Evolutionary conservation across 2,329 filamentous ascomycete genomes (phyloP).

Genomic region (Penicillium griseofulvum): DNA sequence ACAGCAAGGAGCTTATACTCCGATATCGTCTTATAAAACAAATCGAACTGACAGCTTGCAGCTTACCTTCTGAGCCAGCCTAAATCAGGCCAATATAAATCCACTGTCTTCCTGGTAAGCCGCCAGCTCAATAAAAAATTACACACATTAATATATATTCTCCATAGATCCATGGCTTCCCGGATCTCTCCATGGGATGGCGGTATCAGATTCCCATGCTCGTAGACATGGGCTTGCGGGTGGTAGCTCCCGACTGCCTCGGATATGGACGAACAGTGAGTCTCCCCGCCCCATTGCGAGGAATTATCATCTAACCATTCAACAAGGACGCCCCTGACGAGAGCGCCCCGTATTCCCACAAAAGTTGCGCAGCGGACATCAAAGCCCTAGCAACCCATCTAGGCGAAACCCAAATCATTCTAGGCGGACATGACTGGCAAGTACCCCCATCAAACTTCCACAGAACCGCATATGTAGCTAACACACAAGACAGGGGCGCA

Average conservation of each 20-base stretch:
- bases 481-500: constrained; percentile 61
- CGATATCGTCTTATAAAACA: no score
- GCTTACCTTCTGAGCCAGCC: constrained; percentile 56
- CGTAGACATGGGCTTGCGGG: constrained; percentile 67
- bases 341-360: constrained; percentile 65
- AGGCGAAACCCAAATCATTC: constrained; percentile 61
- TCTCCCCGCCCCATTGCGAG: not conserved
- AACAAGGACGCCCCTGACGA: constrained; percentile 59
- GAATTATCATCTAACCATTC: constrained; percentile 25
- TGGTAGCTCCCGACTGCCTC: constrained; percentile 81
- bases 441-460: not conserved
- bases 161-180: constrained; percentile 69
- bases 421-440: constrained; percentile 86
- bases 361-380: constrained; percentile 71
- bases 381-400: constrained; percentile 65
- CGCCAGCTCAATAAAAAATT: not conserved
- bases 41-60: constrained; percentile 13
- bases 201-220: constrained; percentile 82
- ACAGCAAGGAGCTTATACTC: not conserved
- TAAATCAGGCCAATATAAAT: constrained; percentile 42
- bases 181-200: constrained; percentile 82
- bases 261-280: constrained; percentile 75
- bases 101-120: constrained; percentile 56
- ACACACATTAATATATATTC: not conserved
- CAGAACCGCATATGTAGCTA: not conserved